These are phyloP conservation scores for Anaeromyces robustus DNA, from an alignment of 192 early-diverging fungal species.

Conservation along the genomic window DNA sequence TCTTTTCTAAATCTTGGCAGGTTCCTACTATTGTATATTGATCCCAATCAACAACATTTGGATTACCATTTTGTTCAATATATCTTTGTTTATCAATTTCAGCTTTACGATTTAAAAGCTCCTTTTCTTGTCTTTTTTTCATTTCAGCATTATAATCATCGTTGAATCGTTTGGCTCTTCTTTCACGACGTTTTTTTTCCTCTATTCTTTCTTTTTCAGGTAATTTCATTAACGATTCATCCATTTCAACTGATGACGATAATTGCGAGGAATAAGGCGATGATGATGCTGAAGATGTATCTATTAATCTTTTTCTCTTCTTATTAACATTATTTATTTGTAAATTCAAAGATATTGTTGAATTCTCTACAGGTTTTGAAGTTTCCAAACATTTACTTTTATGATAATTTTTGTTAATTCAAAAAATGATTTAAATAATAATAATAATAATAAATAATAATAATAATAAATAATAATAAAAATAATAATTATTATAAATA, in stretches of 20 bases:
- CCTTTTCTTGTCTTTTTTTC: slow-evolving; percentile 14
- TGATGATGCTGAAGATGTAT: background rate
- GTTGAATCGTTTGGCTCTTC: slow-evolving; percentile 17
- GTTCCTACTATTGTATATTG: slow-evolving; percentile 80
- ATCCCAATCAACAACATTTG: slow-evolving; percentile 64
- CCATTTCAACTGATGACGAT: background rate
- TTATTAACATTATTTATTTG: background rate
- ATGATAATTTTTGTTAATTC: background rate
- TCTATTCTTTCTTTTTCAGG: slow-evolving; percentile 8
- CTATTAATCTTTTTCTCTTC: background rate
- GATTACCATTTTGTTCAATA: slow-evolving; percentile 11
- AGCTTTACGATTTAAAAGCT: slow-evolving; percentile 2
- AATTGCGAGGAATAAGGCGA: background rate
- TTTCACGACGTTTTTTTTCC: slow-evolving; percentile 10
- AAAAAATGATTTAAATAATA: slow-evolving; percentile 11
- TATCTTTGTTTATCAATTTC: background rate
- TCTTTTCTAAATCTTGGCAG: slow-evolving; percentile 69
- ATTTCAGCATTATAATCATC: slow-evolving; percentile 6
- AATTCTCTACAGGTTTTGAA: too few species aligned
- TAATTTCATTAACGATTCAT: background rate
- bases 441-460: background rate
- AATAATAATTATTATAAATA: background rate
- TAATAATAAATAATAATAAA: slow-evolving; percentile 4
- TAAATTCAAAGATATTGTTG: too few species aligned
- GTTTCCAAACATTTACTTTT: too few species aligned